Base-by-base conservation (phyloP, 257 asterid species). In the Solanum medicagineum region DNA sequence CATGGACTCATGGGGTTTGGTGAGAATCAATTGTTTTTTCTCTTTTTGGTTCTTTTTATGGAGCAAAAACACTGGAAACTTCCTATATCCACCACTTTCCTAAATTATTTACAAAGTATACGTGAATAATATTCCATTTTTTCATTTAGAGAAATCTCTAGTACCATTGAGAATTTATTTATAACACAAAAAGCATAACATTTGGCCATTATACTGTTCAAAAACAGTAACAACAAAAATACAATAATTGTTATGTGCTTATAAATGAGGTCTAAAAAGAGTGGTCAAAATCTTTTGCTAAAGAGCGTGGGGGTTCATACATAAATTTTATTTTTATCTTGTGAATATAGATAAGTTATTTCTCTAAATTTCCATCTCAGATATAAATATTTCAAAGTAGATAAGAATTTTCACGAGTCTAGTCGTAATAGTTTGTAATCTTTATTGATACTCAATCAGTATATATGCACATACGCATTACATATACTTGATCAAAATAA, bases 311-410 rank as follows among this genome's bases (percentile, higher is more conserved):
- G 3, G 36, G 4, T 32, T 32, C 36, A 32, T 32, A 36, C 6
- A 0, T 4, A 57, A 0, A 3, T 0, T 10, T n/a, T n/a, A 1
- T 60, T 4, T 4, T 2, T 10, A 20, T 59, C 4, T 59, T 0
- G 0, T 20, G 2, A 59, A 59, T 12, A 59, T 59, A 20, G 10
- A 59, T 59, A 20, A 20, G 0, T 20, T 1, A 59, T 20, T 0
- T 57, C 20, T 20, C 3, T 1, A 57, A 0, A 20, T 57, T 0
- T 0, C 19, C 20, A 11, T 57, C 20, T 57, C 6, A 57, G 20
- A 57, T 57, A 57, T 2, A 57, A 57, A 0, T 57, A 57, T 57
- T 57, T 57, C 24, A 57, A 57, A 57, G 2, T 0, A 32, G 36
- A 36, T 3, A 36, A 36, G 42, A 36, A 36, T 36, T 36, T 36